These are phyloP conservation scores for Rhodosporidiobolus sp. DNA, from an alignment of 768 basidiomycete genomes.

Conservation along the genomic window DNA sequence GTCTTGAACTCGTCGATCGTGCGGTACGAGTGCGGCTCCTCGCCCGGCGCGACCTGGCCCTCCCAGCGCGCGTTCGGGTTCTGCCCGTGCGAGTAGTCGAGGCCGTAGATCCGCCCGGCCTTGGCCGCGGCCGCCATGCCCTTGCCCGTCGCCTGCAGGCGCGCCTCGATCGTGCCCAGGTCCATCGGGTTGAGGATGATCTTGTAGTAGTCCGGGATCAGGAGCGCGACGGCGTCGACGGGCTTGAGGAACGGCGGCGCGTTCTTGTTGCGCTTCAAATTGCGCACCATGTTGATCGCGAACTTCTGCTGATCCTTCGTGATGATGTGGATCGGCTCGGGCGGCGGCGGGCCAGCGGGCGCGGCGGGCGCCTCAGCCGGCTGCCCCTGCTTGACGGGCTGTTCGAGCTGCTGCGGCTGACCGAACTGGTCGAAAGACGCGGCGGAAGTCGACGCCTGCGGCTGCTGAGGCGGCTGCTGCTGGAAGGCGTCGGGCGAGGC, in stretches of 20 bases:
- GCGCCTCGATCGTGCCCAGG: slow-evolving; percentile 83
- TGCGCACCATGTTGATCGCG: slow-evolving; percentile 69
- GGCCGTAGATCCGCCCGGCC: slow-evolving; percentile 12
- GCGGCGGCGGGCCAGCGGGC: neutral
- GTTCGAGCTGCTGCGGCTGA: neutral
- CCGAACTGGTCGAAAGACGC: neutral
- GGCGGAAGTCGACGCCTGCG: slow-evolving; percentile 6
- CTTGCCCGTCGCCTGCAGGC: slow-evolving; percentile 55
- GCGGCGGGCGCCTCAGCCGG: neutral
- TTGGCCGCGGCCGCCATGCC: slow-evolving; percentile 30
- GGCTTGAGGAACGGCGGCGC: slow-evolving; percentile 75
- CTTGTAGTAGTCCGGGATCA: slow-evolving; percentile 74
- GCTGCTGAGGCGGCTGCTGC: slow-evolving; percentile 1
- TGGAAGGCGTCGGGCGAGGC: slow-evolving; percentile 11
- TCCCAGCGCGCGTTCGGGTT: slow-evolving; percentile 45
- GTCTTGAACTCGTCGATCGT: slow-evolving; percentile 73
- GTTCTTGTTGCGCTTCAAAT: slow-evolving; percentile 82
- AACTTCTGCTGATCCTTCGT: slow-evolving; percentile 73
- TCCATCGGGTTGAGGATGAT: slow-evolving; percentile 94
- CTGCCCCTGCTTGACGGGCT: neutral
- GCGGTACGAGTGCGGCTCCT: slow-evolving; percentile 57
- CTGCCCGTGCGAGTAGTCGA: slow-evolving; percentile 40
- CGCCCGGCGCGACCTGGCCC: slow-evolving; percentile 37
- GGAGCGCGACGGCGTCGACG: slow-evolving; percentile 74
- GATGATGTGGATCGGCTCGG: slow-evolving; percentile 47